Percentiles rank a stretch among this genome's conserved stretches.
These are phyloP conservation scores for Brassica juncea DNA, from an alignment of 345 rosid species.

Conservation along the genomic window DNA sequence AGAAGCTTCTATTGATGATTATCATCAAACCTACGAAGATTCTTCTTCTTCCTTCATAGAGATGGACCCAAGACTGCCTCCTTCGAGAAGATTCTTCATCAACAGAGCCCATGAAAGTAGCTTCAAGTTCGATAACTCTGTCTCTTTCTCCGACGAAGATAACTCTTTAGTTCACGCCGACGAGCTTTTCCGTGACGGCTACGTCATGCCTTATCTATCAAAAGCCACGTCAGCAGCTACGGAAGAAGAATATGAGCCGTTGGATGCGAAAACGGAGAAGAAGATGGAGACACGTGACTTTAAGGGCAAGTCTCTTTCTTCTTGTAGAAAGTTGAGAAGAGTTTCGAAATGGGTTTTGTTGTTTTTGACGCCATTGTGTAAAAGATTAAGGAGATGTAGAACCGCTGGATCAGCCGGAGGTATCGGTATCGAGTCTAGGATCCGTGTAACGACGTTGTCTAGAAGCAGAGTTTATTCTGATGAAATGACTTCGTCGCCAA, in stretches of 20 bases:
- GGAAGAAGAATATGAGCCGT: slow-evolving; percentile 20
- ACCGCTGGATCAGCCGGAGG: slow-evolving; percentile 48
- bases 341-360: slow-evolving; percentile 55
- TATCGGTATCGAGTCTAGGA: slow-evolving; percentile 30
- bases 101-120: slow-evolving; percentile 55
- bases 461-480: slow-evolving; percentile 55
- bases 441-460: slow-evolving; percentile 33
- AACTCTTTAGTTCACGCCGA: slow-evolving; percentile 75
- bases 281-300: slow-evolving; percentile 22
- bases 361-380: slow-evolving; percentile 68
- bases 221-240: slow-evolving; percentile 36
- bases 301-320: slow-evolving; percentile 32
- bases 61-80: slow-evolving; percentile 95
- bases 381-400: slow-evolving; percentile 51
- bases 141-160: slow-evolving; percentile 51
- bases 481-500: slow-evolving; percentile 64
- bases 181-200: slow-evolving; percentile 82
- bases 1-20: slow-evolving; percentile 52
- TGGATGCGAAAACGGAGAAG: slow-evolving; percentile 3
- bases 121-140: slow-evolving; percentile 75
- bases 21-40: slow-evolving; percentile 64
- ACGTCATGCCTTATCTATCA: slow-evolving; percentile 62
- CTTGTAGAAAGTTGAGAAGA: slow-evolving; percentile 56
- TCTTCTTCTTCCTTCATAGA: slow-evolving; percentile 76
- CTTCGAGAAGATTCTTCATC: slow-evolving; percentile 80